A percentile compares a stretch with the other conserved stretches of the same genome.
These are phyloP conservation scores for Dactylellina sp. DNA, from an alignment of 2,329 filamentous ascomycete species.

Conservation along the genomic window DNA sequence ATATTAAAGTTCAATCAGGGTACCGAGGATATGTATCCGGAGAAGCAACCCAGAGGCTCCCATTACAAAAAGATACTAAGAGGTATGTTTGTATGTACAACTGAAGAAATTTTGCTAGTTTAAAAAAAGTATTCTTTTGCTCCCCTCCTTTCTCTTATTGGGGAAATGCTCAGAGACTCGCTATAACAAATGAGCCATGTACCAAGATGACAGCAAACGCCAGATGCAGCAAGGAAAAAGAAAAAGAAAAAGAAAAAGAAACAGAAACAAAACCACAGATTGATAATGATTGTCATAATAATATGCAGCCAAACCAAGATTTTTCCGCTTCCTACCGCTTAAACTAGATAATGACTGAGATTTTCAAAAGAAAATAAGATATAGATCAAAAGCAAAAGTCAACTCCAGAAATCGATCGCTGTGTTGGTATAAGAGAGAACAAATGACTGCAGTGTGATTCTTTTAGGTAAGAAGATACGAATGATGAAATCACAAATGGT, in stretches of 20 bases:
- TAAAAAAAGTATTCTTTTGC: conserved; percentile 7
- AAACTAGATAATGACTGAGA: background rate
- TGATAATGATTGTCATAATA: conserved; percentile 10
- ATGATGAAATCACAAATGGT: background rate
- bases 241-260: conserved; percentile 6
- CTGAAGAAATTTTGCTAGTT: background rate
- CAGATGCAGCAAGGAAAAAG: conserved; percentile 17
- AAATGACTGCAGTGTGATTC: conserved; percentile 4
- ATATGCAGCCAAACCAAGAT: background rate
- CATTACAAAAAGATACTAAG: background rate
- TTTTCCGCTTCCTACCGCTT: conserved; percentile 6
- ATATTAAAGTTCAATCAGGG: too few relatives aligned
- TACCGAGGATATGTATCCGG: too few relatives aligned
- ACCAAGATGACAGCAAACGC: conserved; percentile 32
- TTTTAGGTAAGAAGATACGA: background rate
- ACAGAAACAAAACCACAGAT: background rate
- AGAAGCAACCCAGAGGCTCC: background rate
- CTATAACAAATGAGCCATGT: conserved; percentile 1
- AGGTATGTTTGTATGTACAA: conserved; percentile 3
- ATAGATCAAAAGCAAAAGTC: conserved; percentile 2
- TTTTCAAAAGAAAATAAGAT: conserved; percentile 8
- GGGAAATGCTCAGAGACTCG: background rate
- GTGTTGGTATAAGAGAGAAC: conserved; percentile 17
- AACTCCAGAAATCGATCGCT: conserved; percentile 42
- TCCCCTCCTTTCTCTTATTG: background rate